Base-by-base conservation (phyloP, 768 basidiomycete species). In the Favolaschia claudopus region DNA sequence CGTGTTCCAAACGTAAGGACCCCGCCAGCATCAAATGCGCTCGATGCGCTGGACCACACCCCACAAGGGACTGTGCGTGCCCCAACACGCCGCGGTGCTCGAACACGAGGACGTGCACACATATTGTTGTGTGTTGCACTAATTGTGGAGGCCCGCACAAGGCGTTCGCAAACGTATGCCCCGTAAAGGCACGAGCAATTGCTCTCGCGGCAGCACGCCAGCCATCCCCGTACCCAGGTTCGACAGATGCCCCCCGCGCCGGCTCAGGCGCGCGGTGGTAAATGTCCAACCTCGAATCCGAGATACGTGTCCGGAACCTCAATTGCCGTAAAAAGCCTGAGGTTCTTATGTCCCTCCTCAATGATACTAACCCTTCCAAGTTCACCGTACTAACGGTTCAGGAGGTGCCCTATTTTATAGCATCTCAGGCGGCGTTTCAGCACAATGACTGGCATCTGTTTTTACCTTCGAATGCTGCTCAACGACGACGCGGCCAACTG, bases 161-260 rank as follows among this genome's bases (percentile, higher is more conserved):
- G 37, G 15, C 37, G 7, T 38, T 38, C 15, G 37, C 37, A 15
- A 38, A 47, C 46, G 29, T n/a, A 24, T 47, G 46, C 32, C 19
- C 10, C 46, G 46, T 47, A 5, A 47, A 47, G 32, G 15, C 13
- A 33, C 15, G 46, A 5, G 46, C 46, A 9, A 47, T 47, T 4
- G 46, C 29, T 6, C 32, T 9, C 20, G 29, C 46, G 19, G 46
- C 46, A 4, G 32, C 46, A 22, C 46, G 37, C 6, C 7, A 17
- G 32, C 32, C 36, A 12, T 7, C 31, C 46, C 20, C 19, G 14
- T 20, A 31, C 19, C n/a, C 14, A n/a, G n/a, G n/a, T 6, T 19
- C 46, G 46, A 20, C 46, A 47, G 32, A 19, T 34, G 46, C 46
- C 46, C 36, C 46, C 46, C 46, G 46, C 46, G 46, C 46, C 46